Evolutionary conservation across 2,329 filamentous ascomycete species (phyloP), one percentile per base, ranked within the genome.

Genomic region (Trichocomaceae sp.): DNA sequence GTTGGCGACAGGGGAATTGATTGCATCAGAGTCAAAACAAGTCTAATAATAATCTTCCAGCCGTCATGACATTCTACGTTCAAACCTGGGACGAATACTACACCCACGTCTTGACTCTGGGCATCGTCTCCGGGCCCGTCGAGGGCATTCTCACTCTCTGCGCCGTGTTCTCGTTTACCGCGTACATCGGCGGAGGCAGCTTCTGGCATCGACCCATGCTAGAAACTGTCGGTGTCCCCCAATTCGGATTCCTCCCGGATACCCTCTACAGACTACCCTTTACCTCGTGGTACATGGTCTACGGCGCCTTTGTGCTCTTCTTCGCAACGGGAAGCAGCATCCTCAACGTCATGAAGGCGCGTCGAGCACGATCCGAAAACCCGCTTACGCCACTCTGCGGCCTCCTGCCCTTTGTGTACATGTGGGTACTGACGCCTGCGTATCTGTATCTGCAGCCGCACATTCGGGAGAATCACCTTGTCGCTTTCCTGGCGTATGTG

Each of bases 1-100:
- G 83, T 72, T 23, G 8, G 17, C 23, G n/a, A 6, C 31, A 23
- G 41, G 29, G 17, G 7, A 6, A n/a, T n/a, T n/a, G n/a, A n/a
- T n/a, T n/a, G n/a, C n/a, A n/a, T n/a, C n/a, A n/a, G n/a, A n/a
- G n/a, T n/a, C n/a, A n/a, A n/a, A n/a, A n/a, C n/a, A n/a, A n/a
- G n/a, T n/a, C n/a, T n/a, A n/a, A n/a, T n/a, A n/a, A n/a, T n/a
- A n/a, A n/a, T n/a, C n/a, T n/a, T n/a, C n/a, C 52, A 90, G 86
- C 88, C 6, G 83, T 92, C 57, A 78, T 95, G 64, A 96, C 93
- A n/a, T 99, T 99, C 73, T 97, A 97, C 72, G 87, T 97, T 42
- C 93, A 97, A 71, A 97, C 93, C 33, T 99, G 93, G 93, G 93
- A 99, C 68, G 93, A 97, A 71, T 99, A 97, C 75, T 92, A 97